Conservation (phyloP, 2,329 filamentous ascomycete species). For the Arthrobotrys entomopaga region DNA sequence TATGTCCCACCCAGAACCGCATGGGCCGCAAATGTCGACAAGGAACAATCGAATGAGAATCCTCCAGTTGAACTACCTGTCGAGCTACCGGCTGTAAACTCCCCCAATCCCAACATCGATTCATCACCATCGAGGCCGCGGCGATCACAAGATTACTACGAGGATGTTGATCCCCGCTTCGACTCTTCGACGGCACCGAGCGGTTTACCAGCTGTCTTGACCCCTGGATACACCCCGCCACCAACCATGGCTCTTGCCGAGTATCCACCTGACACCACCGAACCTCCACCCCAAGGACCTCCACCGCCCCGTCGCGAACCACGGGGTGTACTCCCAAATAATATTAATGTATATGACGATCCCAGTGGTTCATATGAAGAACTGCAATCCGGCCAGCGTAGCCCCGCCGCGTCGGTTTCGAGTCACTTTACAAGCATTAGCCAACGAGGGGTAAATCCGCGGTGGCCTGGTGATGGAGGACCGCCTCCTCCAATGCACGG, state of each 20-base stretch:
- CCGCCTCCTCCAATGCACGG: conserved; percentile 36
- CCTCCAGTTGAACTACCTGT: conserved; percentile 56
- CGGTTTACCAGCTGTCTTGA: conserved; percentile 53
- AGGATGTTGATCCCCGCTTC: conserved; percentile 92
- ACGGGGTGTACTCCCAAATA: background rate
- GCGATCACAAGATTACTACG: conserved; percentile 74
- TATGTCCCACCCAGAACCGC: conserved; percentile 58
- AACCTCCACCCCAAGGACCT: conserved; percentile 59
- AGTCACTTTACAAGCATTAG: conserved; percentile 91
- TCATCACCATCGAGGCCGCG: conserved; percentile 39
- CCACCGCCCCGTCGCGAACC: conserved; percentile 58
- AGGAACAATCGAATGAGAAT: conserved; percentile 12
- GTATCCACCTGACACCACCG: conserved; percentile 57
- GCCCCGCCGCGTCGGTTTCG: conserved; percentile 79
- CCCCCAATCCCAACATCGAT: conserved; percentile 19
- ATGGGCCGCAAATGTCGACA: conserved; percentile 51
- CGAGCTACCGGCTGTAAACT: conserved; percentile 56
- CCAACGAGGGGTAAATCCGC: conserved; percentile 86
- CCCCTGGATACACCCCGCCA: conserved; percentile 37
- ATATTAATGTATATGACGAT: conserved; percentile 58
- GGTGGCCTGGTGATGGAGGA: conserved; percentile 70
- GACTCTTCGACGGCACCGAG: conserved; percentile 49
- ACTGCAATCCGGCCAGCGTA: conserved; percentile 72
- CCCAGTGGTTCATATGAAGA: conserved; percentile 70
- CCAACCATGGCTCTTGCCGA: conserved; percentile 50